phyloP scores from a whole-genome alignment of 2,329 filamentous ascomycete species.

The Talaromyces sp. region DNA sequence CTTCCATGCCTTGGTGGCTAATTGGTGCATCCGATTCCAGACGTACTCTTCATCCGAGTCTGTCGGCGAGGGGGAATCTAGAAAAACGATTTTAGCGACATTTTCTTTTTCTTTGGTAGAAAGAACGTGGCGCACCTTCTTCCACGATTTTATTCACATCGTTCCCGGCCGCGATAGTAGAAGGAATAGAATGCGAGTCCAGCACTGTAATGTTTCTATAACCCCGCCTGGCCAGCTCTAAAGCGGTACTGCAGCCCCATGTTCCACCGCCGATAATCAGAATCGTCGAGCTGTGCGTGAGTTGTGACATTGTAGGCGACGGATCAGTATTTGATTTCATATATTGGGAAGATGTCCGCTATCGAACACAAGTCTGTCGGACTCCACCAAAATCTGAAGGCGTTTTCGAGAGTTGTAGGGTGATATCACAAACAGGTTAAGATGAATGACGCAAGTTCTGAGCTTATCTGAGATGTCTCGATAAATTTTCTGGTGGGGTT shows the following conservation, averaged over 20 bases:
- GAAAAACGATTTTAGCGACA: not conserved
- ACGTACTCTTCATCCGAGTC: conserved; percentile 13
- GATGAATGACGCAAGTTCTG: not conserved
- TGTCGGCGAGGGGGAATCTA: not conserved
- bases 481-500: not conserved
- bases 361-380: no score
- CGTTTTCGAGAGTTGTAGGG: not conserved
- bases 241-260: conserved; percentile 42
- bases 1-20: conserved; percentile 35
- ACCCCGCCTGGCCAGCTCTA: conserved; percentile 39
- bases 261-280: conserved; percentile 47
- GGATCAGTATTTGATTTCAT: not conserved
- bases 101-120: not conserved
- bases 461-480: not conserved
- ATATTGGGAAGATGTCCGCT: no score
- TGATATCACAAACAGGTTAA: not conserved
- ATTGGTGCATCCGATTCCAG: conserved; percentile 17
- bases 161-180: conserved; percentile 42
- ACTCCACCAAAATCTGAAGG: not conserved
- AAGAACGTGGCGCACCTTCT: not conserved
- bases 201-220: conserved; percentile 44
- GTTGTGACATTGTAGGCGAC: not conserved
- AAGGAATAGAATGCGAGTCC: conserved; percentile 42
- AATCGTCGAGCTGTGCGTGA: conserved; percentile 10
- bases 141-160: conserved; percentile 45